A percentile compares a stretch with the other conserved stretches of the same genome.
Evolutionary conservation across 2,329 filamentous ascomycete genomes (phyloP).

Genomic region (Aspergillus pseudoviridinutans): DNA sequence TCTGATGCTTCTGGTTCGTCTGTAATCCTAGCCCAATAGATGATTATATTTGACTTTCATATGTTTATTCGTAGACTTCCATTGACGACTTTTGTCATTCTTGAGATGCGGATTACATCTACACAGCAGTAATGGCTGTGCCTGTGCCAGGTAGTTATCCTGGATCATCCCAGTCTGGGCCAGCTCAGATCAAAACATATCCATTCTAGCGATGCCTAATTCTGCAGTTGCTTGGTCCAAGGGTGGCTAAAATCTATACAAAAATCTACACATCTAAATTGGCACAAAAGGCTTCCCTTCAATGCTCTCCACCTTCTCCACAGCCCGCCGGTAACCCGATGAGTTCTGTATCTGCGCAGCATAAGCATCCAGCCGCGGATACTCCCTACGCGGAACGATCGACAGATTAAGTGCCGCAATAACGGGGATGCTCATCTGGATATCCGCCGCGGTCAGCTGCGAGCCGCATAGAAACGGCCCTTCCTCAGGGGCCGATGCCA

Average conservation of each 20-base stretch:
- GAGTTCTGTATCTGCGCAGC: not conserved
- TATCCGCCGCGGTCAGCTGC: constrained; percentile 44
- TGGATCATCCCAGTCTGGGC: no score
- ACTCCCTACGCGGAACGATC: not conserved
- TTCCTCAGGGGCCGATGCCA: constrained; percentile 39
- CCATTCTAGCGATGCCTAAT: no score
- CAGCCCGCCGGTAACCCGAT: not conserved
- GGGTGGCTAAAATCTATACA: no score
- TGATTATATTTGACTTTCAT: no score
- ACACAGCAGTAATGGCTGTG: not conserved
- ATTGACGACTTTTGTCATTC: no score
- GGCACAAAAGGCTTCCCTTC: not conserved
- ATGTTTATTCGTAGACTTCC: no score
- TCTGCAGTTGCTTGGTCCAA: no score
- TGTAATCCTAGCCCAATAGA: no score
- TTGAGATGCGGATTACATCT: no score
- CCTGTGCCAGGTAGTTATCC: not conserved
- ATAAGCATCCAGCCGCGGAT: not conserved
- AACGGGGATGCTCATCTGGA: constrained; percentile 46
- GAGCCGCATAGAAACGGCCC: constrained; percentile 41
- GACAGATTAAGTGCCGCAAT: constrained; percentile 28
- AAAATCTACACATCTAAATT: not conserved
- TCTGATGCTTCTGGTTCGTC: no score
- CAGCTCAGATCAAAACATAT: no score
- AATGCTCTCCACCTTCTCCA: not conserved